Evolutionary conservation across 257 asterid species (phyloP), one percentile per base, ranked within the genome.

Genomic region (Nicotiana benthamiana): DNA sequence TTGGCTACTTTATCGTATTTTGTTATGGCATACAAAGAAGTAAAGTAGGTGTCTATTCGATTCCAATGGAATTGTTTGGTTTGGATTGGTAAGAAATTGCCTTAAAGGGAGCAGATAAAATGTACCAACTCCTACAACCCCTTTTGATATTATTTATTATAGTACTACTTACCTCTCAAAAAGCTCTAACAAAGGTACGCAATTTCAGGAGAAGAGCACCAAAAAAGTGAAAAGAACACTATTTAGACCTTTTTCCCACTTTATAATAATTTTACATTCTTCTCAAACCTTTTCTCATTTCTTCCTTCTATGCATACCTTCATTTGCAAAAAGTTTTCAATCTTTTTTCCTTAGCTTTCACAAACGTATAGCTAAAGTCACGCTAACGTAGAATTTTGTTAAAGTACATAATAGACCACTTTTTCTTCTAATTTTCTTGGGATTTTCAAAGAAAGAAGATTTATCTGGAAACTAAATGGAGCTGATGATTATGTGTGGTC

Each of bases 341-440:
- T 59, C 80, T 83, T 77, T 87, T 83, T 87, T 64, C 93, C 90
- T 83, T 85, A 83, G 79, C 65, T 76, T 86, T 82, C 85, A 84
- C 92, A 85, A 89, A 85, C 92, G 88, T 87, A 87, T 80, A 89
- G 82, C 87, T 86, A 87, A 93, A 93, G 91, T 87, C 75, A 83
- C 84, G 90, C 82, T 82, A 85, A 82, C 80, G 82, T 85, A 83
- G 82, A 81, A 30, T 83, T 75, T 72, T 68, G 48, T 74, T 77
- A 48, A 75, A 64, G 83, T 78, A 65, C 11, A 77, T 59, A 22
- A 46, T 27, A 62, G 67, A 80, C 66, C 40, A 46, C 81, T 27
- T 52, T 32, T 53, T 78, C 67, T 70, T 80, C 68, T 65, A 65
- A 56, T 60, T 84, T 82, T 84, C 86, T 89, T 51, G 97, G 89